Evolutionary conservation across 495 filamentous ascomycete genomes (phyloP).

Genomic region (Hypoxylon crocopeplum): DNA sequence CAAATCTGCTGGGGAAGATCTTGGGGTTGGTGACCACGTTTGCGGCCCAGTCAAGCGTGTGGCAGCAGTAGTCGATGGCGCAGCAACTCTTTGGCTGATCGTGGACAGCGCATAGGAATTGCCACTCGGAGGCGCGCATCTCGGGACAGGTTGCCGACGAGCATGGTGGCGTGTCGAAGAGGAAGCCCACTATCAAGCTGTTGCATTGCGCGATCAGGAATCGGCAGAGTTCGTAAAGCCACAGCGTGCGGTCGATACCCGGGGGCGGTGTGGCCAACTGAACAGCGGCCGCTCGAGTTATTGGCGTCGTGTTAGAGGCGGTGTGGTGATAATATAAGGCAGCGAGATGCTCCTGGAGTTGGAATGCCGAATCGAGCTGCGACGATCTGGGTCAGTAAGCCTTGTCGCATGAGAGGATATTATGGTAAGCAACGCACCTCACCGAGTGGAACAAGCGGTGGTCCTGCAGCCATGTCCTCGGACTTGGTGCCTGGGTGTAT

Average conservation of each 20-base stretch:
- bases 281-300: slow-evolving; percentile 74
- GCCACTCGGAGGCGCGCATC: slow-evolving; percentile 98
- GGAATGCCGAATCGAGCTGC: slow-evolving; percentile 93
- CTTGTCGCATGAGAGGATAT: slow-evolving; percentile 2
- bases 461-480: slow-evolving; percentile 88
- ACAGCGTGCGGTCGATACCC: slow-evolving; percentile 81
- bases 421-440: slow-evolving; percentile 63
- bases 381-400: slow-evolving; percentile 1
- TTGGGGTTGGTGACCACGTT: slow-evolving; percentile 89
- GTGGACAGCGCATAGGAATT: slow-evolving; percentile 97
- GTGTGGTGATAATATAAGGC: slow-evolving; percentile 85
- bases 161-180: slow-evolving; percentile 87
- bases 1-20: slow-evolving; percentile 88
- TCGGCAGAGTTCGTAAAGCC: slow-evolving; percentile 97
- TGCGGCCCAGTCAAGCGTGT: slow-evolving; percentile 96
- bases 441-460: slow-evolving; percentile 80
- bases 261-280: slow-evolving; percentile 79
- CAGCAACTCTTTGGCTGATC: slow-evolving; percentile 94
- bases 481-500: slow-evolving; percentile 93
- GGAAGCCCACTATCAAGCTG: slow-evolving; percentile 86
- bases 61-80: slow-evolving; percentile 98
- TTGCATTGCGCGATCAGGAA: slow-evolving; percentile 94
- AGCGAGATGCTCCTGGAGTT: slow-evolving; percentile 97
- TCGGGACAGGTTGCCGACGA: slow-evolving; percentile 88
- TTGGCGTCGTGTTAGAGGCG: slow-evolving; percentile 65